These are phyloP conservation scores for Sporothrix sp. DNA, from an alignment of 2,329 filamentous ascomycete species.

Conservation along the genomic window DNA sequence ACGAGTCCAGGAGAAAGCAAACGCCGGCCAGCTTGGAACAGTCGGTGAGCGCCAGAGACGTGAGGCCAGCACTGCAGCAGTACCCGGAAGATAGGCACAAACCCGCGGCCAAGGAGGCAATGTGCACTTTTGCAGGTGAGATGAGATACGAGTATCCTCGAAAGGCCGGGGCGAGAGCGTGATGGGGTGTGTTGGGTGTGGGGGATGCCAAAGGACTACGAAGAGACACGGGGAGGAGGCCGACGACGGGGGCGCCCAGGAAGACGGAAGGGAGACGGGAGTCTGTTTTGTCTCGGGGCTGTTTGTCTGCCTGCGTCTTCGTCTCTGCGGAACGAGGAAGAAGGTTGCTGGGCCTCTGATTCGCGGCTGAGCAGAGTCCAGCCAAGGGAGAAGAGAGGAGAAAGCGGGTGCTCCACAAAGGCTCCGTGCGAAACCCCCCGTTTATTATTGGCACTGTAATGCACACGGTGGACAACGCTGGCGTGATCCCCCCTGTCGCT, in stretches of 20 bases:
- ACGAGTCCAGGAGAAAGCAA: too few species aligned
- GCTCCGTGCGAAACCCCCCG: background rate
- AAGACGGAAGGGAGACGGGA: conserved; percentile 7
- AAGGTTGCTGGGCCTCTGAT: conserved; percentile 3
- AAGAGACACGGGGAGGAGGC: background rate
- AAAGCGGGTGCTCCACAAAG: background rate
- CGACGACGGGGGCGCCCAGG: background rate
- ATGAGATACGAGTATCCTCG: too few species aligned
- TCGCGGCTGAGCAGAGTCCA: background rate
- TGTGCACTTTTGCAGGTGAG: too few species aligned
- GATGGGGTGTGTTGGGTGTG: background rate
- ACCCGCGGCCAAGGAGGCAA: too few species aligned
- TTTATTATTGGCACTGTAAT: background rate
- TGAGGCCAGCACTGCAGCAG: too few species aligned
- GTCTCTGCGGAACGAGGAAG: conserved; percentile 6
- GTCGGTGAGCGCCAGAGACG: too few species aligned
- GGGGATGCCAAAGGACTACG: background rate
- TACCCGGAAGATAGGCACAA: too few species aligned
- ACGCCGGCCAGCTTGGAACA: too few species aligned
- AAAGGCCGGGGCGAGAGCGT: too few species aligned
- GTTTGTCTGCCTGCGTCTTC: background rate
- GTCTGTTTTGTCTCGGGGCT: background rate
- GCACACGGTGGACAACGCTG: background rate
- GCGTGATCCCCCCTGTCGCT: background rate
- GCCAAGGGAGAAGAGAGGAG: background rate